A percentile compares a stretch with the other conserved stretches of the same genome.
Evolutionary conservation across 2,329 filamentous ascomycete species (phyloP).

Genomic region (Byssochlamys sp.): DNA sequence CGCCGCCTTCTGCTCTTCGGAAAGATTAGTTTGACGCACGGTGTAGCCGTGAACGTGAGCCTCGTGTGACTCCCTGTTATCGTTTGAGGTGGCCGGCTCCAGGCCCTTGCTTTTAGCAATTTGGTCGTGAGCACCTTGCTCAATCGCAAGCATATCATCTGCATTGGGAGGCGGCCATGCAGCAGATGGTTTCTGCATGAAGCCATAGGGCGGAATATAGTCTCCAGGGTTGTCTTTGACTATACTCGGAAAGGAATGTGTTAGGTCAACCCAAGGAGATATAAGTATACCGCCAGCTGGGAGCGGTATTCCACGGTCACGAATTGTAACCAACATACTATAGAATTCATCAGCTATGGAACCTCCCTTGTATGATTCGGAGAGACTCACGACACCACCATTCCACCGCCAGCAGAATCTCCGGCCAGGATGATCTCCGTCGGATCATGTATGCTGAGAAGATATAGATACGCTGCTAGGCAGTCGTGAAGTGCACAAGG

Average conservation of each 20-base stretch:
- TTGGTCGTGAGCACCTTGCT: slow-evolving; percentile 39
- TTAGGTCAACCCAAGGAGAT: slow-evolving; percentile 91
- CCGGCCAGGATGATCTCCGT: slow-evolving; percentile 78
- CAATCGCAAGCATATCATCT: slow-evolving; percentile 53
- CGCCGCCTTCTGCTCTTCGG: slow-evolving; percentile 13
- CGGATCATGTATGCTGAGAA: slow-evolving; percentile 66
- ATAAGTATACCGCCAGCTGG: slow-evolving; percentile 85
- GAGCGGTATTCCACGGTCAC: slow-evolving; percentile 72
- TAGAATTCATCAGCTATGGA: slow-evolving; percentile 11
- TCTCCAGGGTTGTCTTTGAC: slow-evolving; percentile 62
- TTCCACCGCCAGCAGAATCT: slow-evolving; percentile 86
- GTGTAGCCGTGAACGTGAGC: slow-evolving; percentile 24
- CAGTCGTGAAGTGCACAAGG: slow-evolving; percentile 88
- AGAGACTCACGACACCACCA: slow-evolving; percentile 55
- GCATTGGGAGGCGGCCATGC: slow-evolving; percentile 89
- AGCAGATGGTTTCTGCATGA: slow-evolving; percentile 77
- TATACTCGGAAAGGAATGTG: slow-evolving; percentile 91
- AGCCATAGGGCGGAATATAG: slow-evolving; percentile 79
- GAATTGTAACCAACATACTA: slow-evolving; percentile 64
- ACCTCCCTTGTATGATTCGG: background rate
- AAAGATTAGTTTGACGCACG: slow-evolving; percentile 11
- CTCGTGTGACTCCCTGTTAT: slow-evolving; percentile 18
- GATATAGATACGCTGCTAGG: slow-evolving; percentile 73
- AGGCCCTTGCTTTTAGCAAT: slow-evolving; percentile 14
- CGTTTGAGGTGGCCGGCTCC: slow-evolving; percentile 5